These are phyloP conservation scores for Borovskyia barvae DNA, from an alignment of 208 protist species.

Conservation along the genomic window DNA sequence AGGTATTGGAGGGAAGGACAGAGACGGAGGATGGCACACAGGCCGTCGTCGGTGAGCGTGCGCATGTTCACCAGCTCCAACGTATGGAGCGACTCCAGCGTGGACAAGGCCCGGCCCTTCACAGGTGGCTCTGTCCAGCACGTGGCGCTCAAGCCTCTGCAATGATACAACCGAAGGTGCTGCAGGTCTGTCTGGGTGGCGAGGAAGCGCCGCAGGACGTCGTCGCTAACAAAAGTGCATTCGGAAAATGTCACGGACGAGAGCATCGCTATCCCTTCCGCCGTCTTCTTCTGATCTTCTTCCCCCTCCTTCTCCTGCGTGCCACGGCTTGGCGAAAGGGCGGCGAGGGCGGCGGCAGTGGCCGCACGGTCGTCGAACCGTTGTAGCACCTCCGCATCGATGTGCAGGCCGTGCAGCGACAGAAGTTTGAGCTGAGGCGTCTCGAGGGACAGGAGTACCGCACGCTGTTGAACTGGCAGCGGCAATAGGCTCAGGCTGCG, in stretches of 20 bases:
- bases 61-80: conserved; percentile 7
- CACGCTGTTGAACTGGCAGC: conserved; percentile 4
- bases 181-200: not conserved
- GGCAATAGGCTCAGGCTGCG: conserved; percentile 3
- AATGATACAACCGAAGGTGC: not conserved
- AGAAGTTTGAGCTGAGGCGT: not conserved
- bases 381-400: conserved; percentile 1
- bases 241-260: conserved; percentile 5
- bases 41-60: conserved; percentile 7
- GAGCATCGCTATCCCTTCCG: not conserved
- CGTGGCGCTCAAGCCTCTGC: conserved; percentile 1
- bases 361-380: not conserved
- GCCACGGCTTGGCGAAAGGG: too few species aligned
- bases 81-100: not conserved
- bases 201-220: not conserved
- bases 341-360: too few species aligned
- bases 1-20: conserved; percentile 5
- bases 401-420: conserved; percentile 1
- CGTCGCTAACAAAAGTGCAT: conserved; percentile 2
- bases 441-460: not conserved
- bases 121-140: not conserved
- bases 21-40: not conserved
- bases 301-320: too few species aligned
- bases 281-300: not conserved
- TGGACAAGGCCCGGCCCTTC: not conserved